A percentile compares a stretch with the other conserved stretches of the same genome.
Conservation (phyloP, 2,329 filamentous ascomycete genomes). For the Myotisia sp. region DNA sequence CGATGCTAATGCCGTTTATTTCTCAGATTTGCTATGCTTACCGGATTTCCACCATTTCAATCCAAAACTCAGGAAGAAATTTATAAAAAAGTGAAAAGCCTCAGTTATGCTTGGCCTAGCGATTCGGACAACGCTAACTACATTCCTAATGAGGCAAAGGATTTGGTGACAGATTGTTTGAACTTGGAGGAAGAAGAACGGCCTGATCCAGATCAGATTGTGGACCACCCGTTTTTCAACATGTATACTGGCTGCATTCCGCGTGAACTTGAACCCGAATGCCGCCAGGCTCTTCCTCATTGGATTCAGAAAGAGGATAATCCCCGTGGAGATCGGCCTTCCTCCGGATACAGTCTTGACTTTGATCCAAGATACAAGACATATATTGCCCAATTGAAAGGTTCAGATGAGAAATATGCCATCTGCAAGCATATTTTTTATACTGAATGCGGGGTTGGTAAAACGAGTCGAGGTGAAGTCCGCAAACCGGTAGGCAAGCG, state of each 20-base stretch:
- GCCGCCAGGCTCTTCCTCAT: constrained; percentile 25
- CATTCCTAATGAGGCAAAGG: constrained; percentile 37
- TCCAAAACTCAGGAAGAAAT: constrained; percentile 47
- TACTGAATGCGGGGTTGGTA: constrained; percentile 32
- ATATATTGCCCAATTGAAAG: constrained; percentile 24
- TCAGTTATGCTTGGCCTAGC: constrained; percentile 38
- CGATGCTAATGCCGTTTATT: constrained; percentile 14
- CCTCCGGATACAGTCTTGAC: constrained; percentile 31
- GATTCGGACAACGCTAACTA: constrained; percentile 30
- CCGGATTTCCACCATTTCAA: constrained; percentile 92
- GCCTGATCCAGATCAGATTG: constrained; percentile 36
- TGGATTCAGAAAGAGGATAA: constrained; percentile 30
- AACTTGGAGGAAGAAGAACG: constrained; percentile 35
- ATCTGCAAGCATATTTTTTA: constrained; percentile 31
- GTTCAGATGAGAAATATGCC: constrained; percentile 24
- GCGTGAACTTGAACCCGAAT: constrained; percentile 27
- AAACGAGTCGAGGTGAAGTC: constrained; percentile 26
- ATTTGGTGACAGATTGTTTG: constrained; percentile 34
- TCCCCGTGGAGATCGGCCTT: constrained; percentile 33
- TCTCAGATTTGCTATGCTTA: constrained; percentile 78
- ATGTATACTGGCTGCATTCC: constrained; percentile 37
- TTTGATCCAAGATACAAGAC: constrained; percentile 26
- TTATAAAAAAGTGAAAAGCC: constrained; percentile 34
- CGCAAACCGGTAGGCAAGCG: constrained; percentile 33
- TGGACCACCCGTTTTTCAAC: constrained; percentile 37